Percentiles rank a stretch among this genome's conserved stretches.
phyloP scores from a whole-genome alignment of 345 rosid genomes.

The Psidium guajava region DNA sequence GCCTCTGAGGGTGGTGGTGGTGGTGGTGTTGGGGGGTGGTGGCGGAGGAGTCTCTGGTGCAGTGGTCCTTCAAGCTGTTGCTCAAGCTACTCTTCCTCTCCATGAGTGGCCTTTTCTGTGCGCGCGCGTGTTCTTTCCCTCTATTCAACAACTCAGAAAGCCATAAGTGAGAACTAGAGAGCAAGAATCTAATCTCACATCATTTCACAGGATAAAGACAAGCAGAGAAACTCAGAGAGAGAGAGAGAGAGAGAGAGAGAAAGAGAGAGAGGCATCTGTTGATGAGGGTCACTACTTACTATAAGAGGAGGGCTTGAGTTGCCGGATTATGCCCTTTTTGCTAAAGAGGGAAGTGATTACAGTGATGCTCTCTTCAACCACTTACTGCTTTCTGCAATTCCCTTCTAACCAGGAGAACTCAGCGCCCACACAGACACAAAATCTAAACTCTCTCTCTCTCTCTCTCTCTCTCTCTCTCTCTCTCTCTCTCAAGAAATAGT shows the following conservation, averaged over 20 bases:
- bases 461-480: background rate
- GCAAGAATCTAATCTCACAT: background rate
- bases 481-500: background rate
- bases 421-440: background rate
- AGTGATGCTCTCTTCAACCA: background rate
- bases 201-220: background rate
- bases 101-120: conserved; percentile 16
- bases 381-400: background rate
- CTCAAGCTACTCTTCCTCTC: conserved; percentile 31
- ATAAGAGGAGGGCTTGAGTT: background rate
- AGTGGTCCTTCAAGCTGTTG: conserved; percentile 28
- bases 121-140: background rate
- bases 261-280: background rate
- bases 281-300: background rate
- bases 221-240: background rate
- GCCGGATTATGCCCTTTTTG: background rate
- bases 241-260: background rate
- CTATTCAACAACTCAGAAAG: background rate
- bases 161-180: background rate
- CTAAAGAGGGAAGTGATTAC: background rate
- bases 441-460: background rate
- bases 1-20: background rate
- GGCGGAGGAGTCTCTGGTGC: conserved; percentile 22
- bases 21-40: background rate
- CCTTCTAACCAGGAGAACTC: background rate